Conservation (phyloP, 345 rosid species). For the Raphanus sativus region DNA sequence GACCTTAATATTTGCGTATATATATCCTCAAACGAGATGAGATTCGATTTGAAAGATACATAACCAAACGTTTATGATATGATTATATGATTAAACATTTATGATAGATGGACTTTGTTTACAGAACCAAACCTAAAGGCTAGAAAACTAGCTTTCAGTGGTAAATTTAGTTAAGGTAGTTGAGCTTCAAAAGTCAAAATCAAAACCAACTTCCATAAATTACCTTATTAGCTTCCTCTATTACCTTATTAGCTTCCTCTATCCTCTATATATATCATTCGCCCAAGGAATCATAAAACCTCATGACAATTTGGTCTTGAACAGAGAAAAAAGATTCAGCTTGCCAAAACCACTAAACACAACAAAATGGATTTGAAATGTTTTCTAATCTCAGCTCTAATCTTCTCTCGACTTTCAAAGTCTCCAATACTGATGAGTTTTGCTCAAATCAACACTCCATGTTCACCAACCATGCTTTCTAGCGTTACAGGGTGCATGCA, state of each 20-base stretch:
- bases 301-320: slow-evolving; percentile 14
- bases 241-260: slow-evolving; percentile 4
- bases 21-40: too few relatives aligned
- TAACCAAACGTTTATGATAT: too few relatives aligned
- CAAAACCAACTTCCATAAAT: not conserved
- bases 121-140: slow-evolving; percentile 22
- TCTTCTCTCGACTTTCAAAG: slow-evolving; percentile 3
- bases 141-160: not conserved
- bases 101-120: not conserved
- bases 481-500: slow-evolving; percentile 65
- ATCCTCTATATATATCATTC: not conserved
- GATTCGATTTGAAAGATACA: too few relatives aligned
- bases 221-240: slow-evolving; percentile 7
- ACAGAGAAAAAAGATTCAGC: not conserved
- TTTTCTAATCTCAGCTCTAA: slow-evolving; percentile 4
- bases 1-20: not conserved
- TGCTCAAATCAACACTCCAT: slow-evolving; percentile 55
- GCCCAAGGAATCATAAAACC: not conserved
- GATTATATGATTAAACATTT: not conserved
- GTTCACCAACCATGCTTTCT: slow-evolving; percentile 54
- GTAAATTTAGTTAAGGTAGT: slow-evolving; percentile 39
- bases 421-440: slow-evolving; percentile 30
- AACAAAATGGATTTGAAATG: not conserved
- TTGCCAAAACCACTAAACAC: slow-evolving; percentile 10
- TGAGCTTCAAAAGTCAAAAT: slow-evolving; percentile 26